Evolutionary conservation across 2,329 filamentous ascomycete species (phyloP).

Genomic region (Colletotrichum horii): DNA sequence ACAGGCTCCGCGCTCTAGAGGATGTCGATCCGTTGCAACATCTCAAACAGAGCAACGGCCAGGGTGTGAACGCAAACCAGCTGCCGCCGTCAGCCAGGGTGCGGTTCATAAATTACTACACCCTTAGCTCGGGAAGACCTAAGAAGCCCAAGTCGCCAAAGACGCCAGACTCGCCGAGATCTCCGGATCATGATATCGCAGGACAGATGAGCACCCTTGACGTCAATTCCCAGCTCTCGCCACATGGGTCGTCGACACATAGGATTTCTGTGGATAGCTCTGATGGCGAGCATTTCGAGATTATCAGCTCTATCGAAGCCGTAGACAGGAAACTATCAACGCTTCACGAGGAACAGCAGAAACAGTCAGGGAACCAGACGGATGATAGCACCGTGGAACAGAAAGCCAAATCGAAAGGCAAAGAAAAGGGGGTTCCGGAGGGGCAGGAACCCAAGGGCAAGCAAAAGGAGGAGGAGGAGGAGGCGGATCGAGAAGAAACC

Average conservation of each 20-base stretch:
- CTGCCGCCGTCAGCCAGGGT: slow-evolving; percentile 56
- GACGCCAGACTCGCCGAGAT: slow-evolving; percentile 11
- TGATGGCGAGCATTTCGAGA: slow-evolving; percentile 31
- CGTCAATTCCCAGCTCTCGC: slow-evolving; percentile 1
- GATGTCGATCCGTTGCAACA: slow-evolving; percentile 63
- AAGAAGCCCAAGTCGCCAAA: slow-evolving; percentile 50
- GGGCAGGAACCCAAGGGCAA: slow-evolving; percentile 3
- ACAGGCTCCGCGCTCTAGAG: slow-evolving; percentile 72
- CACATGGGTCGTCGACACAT: slow-evolving; percentile 33
- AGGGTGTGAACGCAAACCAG: slow-evolving; percentile 25
- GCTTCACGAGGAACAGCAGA: slow-evolving; percentile 5
- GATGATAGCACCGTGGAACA: not conserved
- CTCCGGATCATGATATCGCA: not conserved
- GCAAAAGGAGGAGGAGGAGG: not conserved
- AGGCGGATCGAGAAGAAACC: not conserved
- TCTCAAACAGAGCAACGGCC: slow-evolving; percentile 22
- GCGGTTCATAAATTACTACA: slow-evolving; percentile 90
- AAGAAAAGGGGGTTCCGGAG: not conserved
- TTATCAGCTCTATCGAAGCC: not conserved
- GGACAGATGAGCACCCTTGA: not conserved
- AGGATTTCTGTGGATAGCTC: slow-evolving; percentile 52
- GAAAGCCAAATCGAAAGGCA: not conserved
- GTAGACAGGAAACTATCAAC: not conserved
- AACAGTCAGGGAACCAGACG: not conserved
- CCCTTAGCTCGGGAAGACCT: slow-evolving; percentile 76